Percentiles rank a stretch among this genome's conserved stretches.
Evolutionary conservation across 441 rosid genomes (phyloP).

Genomic region (Adansonia gregorii): DNA sequence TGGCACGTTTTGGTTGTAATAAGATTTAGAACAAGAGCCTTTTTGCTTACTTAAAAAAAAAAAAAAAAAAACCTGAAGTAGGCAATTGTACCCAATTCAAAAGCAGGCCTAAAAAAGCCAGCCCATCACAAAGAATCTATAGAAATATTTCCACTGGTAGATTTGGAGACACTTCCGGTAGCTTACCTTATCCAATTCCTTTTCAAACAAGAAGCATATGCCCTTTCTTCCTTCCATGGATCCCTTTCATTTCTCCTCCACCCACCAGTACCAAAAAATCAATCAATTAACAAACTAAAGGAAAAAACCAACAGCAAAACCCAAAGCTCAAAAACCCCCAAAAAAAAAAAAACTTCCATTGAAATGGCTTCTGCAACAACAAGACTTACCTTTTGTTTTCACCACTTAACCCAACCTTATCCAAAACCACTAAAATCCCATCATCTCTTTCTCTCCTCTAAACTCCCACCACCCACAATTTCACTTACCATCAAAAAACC

Average conservation of each 20-base stretch:
- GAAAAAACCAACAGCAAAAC: background rate
- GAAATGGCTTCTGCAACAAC: slow-evolving; percentile 56
- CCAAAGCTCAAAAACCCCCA: background rate
- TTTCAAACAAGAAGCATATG: slow-evolving; percentile 28
- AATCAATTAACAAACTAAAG: background rate
- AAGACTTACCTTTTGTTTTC: slow-evolving; percentile 59
- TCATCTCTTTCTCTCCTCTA: slow-evolving; percentile 29
- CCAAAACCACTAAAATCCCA: slow-evolving; percentile 32
- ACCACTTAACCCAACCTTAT: slow-evolving; percentile 41
- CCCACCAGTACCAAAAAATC: slow-evolving; percentile 29
- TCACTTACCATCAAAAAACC: too few species aligned
- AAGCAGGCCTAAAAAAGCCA: background rate
- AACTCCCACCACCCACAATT: slow-evolving; percentile 21
- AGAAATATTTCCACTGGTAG: background rate
- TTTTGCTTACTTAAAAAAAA: too few species aligned
- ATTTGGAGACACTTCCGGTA: too few species aligned
- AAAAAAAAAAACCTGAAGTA: too few species aligned
- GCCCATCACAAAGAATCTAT: background rate
- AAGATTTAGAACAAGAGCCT: too few species aligned
- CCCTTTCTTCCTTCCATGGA: slow-evolving; percentile 34
- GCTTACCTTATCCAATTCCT: slow-evolving; percentile 43
- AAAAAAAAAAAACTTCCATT: background rate
- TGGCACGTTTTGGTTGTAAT: too few species aligned
- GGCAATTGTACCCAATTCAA: background rate
- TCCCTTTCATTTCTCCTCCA: slow-evolving; percentile 46